Evolutionary conservation across 1,284 basidiomycete genomes (phyloP).

Genomic region (Rhodofomes roseus): DNA sequence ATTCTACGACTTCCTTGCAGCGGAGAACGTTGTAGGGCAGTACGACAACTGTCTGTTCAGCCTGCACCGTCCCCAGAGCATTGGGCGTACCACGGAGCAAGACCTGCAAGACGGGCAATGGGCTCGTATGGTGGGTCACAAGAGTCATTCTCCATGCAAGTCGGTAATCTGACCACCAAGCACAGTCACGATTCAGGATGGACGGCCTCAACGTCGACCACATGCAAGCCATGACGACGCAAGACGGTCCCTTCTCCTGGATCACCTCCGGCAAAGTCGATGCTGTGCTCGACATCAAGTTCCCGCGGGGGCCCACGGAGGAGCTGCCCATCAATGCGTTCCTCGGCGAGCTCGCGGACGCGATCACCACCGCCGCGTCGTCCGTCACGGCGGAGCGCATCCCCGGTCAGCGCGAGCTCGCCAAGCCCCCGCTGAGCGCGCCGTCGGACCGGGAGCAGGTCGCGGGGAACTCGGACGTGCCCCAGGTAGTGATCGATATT

Average conservation of each 20-base stretch:
- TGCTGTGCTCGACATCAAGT: slow-evolving; percentile 96
- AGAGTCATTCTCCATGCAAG: not conserved
- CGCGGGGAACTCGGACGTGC: slow-evolving; percentile 33
- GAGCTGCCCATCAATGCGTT: slow-evolving; percentile 84
- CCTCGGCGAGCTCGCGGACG: slow-evolving; percentile 88
- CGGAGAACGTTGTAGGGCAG: slow-evolving; percentile 95
- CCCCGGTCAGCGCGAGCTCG: slow-evolving; percentile 85
- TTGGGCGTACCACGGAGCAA: slow-evolving; percentile 84
- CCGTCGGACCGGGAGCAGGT: slow-evolving; percentile 45
- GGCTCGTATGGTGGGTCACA: slow-evolving; percentile 77
- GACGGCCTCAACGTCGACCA: slow-evolving; percentile 98
- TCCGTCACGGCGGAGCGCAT: slow-evolving; percentile 64
- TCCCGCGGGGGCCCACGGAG: slow-evolving; percentile 80
- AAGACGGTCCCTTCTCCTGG: slow-evolving; percentile 93
- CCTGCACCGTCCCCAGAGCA: slow-evolving; percentile 94
- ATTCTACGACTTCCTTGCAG: slow-evolving; percentile 90
- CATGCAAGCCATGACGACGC: slow-evolving; percentile 80
- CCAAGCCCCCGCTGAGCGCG: slow-evolving; percentile 81
- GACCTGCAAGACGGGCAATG: slow-evolving; percentile 80
- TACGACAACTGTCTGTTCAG: slow-evolving; percentile 98
- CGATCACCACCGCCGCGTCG: slow-evolving; percentile 55
- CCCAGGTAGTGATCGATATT: slow-evolving; percentile 82
- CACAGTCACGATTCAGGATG: slow-evolving; percentile 88
- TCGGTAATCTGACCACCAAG: not conserved
- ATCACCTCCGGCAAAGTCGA: slow-evolving; percentile 96